These are phyloP conservation scores for Catharanthus roseus DNA, from an alignment of 257 asterid species.

Conservation along the genomic window DNA sequence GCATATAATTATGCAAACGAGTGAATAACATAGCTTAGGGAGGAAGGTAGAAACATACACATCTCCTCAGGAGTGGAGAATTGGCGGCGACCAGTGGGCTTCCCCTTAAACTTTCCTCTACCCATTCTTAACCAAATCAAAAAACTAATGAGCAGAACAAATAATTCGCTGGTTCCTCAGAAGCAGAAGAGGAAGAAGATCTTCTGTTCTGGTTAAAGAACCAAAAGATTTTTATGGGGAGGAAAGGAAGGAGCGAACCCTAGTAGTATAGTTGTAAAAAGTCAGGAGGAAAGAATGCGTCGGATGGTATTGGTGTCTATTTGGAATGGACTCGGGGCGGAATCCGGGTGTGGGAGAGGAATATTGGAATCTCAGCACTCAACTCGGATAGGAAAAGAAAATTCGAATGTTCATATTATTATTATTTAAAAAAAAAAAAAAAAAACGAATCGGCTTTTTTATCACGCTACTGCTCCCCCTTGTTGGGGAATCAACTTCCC, in stretches of 20 bases:
- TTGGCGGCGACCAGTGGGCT: slow-evolving; percentile 56
- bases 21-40: background rate
- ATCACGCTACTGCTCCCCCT: no score
- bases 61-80: slow-evolving; percentile 46
- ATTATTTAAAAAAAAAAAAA: no score
- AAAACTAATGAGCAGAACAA: background rate
- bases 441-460: background rate
- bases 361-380: background rate
- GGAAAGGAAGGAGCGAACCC: background rate
- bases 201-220: background rate
- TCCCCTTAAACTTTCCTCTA: slow-evolving; percentile 49
- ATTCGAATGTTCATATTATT: no score
- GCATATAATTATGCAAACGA: background rate
- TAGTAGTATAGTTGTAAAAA: background rate
- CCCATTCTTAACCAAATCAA: slow-evolving; percentile 25
- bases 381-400: background rate
- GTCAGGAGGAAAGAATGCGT: background rate
- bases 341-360: background rate
- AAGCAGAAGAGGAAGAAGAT: slow-evolving; percentile 3
- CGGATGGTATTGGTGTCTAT: background rate
- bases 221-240: background rate
- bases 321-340: background rate
- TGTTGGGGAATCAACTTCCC: no score
- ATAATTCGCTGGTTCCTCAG: background rate
- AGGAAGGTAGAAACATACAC: slow-evolving; percentile 21